Evolutionary conservation across 2,329 filamentous ascomycete species (phyloP).

Genomic region (Nectriaceae sp.): DNA sequence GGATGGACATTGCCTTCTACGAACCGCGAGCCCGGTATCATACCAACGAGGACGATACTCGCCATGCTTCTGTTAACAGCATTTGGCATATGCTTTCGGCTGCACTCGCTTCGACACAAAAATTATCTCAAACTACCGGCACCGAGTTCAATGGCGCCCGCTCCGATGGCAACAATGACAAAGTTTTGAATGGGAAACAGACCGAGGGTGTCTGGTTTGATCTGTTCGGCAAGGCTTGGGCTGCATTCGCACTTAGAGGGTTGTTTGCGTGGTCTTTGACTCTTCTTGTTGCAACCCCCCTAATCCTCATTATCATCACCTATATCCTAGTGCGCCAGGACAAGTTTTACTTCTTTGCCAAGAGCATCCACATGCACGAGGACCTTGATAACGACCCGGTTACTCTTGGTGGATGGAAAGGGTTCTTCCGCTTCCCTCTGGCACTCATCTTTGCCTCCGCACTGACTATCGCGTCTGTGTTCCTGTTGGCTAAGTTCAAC

Average conservation of each 20-base stretch:
- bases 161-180: slow-evolving; percentile 56
- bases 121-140: slow-evolving; percentile 69
- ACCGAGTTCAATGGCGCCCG: slow-evolving; percentile 64
- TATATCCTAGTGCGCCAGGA: slow-evolving; percentile 69
- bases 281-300: slow-evolving; percentile 75
- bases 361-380: slow-evolving; percentile 53
- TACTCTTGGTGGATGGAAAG: slow-evolving; percentile 72
- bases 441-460: slow-evolving; percentile 68
- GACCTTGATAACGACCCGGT: slow-evolving; percentile 63
- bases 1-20: slow-evolving; percentile 91
- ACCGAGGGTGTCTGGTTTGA: slow-evolving; percentile 90
- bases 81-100: slow-evolving; percentile 96
- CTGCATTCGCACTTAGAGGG: slow-evolving; percentile 75
- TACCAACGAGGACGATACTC: slow-evolving; percentile 82
- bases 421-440: slow-evolving; percentile 82
- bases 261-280: slow-evolving; percentile 88
- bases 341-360: slow-evolving; percentile 87
- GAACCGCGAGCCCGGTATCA: slow-evolving; percentile 86
- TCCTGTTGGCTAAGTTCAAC: slow-evolving; percentile 79
- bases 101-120: slow-evolving; percentile 72
- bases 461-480: slow-evolving; percentile 71
- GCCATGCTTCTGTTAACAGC: slow-evolving; percentile 69
- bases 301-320: slow-evolving; percentile 70
- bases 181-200: slow-evolving; percentile 66
- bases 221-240: slow-evolving; percentile 78